phyloP scores from a whole-genome alignment of 306 rosid species.

The Senna tora region DNA sequence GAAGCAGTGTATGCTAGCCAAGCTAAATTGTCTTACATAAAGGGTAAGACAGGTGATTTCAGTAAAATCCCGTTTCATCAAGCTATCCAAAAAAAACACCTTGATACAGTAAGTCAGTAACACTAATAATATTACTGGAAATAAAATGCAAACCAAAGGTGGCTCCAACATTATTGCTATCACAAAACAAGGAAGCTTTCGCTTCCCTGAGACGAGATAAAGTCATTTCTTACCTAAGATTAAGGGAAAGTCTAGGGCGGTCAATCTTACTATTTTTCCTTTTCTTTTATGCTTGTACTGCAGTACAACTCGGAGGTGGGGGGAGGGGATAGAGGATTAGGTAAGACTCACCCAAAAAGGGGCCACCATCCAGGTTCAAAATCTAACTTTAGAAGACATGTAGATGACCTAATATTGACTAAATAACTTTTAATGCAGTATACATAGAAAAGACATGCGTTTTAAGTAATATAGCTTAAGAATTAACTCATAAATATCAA shows the following conservation, averaged over 20 bases:
- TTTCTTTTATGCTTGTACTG: no score
- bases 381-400: no score
- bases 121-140: background rate
- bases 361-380: background rate
- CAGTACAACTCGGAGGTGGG: no score
- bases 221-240: background rate
- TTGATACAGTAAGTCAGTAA: background rate
- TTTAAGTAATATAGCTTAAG: background rate
- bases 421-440: background rate
- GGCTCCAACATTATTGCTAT: background rate
- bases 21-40: background rate
- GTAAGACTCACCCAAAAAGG: no score
- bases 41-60: background rate
- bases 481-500: constrained; percentile 27
- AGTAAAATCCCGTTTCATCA: background rate
- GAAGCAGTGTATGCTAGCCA: background rate
- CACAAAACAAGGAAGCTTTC: background rate
- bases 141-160: background rate
- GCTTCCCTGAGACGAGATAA: background rate
- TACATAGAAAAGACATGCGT: background rate
- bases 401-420: background rate
- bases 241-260: background rate
- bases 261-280: no score
- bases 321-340: no score
- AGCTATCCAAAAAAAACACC: no score